phyloP scores from a whole-genome alignment of 495 filamentous ascomycete genomes.

The Talaromyces liani region DNA sequence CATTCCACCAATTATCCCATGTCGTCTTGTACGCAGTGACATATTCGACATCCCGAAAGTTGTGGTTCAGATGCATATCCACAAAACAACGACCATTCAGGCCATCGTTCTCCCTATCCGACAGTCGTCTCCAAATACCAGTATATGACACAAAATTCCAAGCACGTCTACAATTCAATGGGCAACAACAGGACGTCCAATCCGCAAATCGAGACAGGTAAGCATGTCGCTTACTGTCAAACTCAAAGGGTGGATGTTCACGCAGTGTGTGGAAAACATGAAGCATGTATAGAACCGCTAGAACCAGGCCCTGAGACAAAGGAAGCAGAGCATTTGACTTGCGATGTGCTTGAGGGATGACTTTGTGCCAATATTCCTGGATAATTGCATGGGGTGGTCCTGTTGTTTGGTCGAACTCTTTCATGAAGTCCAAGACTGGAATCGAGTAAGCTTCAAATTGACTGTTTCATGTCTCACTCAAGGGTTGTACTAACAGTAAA shows the following conservation, averaged over 20 bases:
- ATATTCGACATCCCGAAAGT: neutral
- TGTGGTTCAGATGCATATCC: constrained; percentile 1
- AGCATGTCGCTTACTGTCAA: neutral
- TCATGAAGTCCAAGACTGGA: neutral
- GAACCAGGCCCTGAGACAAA: neutral
- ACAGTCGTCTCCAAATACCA: neutral
- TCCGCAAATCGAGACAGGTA: neutral
- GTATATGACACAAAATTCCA: neutral
- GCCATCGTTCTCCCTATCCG: neutral
- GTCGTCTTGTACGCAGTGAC: neutral
- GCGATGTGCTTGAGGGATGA: constrained; percentile 1
- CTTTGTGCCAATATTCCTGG: neutral
- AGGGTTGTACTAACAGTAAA: neutral
- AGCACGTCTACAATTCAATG: neutral
- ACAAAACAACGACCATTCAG: neutral
- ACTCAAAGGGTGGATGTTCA: neutral
- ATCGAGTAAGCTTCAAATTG: neutral
- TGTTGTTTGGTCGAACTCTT: neutral
- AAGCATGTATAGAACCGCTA: constrained; percentile 2
- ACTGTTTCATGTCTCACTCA: neutral
- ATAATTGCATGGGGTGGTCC: neutral
- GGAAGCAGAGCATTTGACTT: neutral
- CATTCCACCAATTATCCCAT: neutral
- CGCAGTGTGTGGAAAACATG: neutral
- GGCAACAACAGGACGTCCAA: neutral